phyloP scores from a whole-genome alignment of 164 flowering plant species.

The Aristolochia contorta region DNA sequence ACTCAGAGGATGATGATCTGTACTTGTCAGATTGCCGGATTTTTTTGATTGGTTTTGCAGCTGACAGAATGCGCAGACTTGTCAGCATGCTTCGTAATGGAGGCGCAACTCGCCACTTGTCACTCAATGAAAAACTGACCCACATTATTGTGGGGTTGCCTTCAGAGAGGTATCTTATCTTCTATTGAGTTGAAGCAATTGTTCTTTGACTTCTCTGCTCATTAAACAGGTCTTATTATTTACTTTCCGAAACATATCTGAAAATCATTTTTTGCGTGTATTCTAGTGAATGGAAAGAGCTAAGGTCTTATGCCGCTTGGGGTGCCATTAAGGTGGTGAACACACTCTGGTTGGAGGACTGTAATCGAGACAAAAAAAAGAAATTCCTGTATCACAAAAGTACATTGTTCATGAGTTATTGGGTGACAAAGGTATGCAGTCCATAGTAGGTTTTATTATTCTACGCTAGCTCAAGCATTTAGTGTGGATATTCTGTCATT shows the following conservation, averaged over 20 bases:
- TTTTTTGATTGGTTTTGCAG: conserved; percentile 66
- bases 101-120: conserved; percentile 87
- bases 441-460: background rate
- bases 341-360: conserved; percentile 79
- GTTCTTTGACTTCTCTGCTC: too few relatives aligned
- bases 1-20: conserved; percentile 74
- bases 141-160: conserved; percentile 79
- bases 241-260: background rate
- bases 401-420: conserved; percentile 64
- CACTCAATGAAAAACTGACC: conserved; percentile 59
- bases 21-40: conserved; percentile 91
- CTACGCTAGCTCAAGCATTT: background rate
- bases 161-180: conserved; percentile 34
- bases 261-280: background rate
- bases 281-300: conserved; percentile 67
- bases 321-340: conserved; percentile 70
- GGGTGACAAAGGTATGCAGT: conserved; percentile 54
- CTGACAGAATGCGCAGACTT: conserved; percentile 65
- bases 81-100: conserved; percentile 74
- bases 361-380: conserved; percentile 65
- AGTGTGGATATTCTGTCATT: too few relatives aligned
- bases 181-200: background rate
- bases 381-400: conserved; percentile 54
- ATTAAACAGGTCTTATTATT: background rate
- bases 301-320: conserved; percentile 55